Conservation (phyloP, 495 filamentous ascomycete genomes). For the Aspergillus ellipticus region DNA sequence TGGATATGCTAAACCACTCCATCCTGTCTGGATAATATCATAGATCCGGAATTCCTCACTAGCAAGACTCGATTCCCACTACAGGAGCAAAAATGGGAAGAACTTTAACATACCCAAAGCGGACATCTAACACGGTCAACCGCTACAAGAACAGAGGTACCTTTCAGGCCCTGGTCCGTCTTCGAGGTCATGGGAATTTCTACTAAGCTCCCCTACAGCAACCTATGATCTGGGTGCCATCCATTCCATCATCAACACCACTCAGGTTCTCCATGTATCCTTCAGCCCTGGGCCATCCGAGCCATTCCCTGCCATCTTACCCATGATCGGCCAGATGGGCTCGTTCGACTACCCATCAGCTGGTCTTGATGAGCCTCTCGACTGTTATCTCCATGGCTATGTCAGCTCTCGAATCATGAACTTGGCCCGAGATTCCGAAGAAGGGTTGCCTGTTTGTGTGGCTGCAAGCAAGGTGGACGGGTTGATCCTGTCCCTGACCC, state of each 20-base stretch:
- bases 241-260: constrained; percentile 74
- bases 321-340: constrained; percentile 86
- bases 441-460: constrained; percentile 61
- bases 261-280: constrained; percentile 77
- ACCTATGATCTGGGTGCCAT: constrained; percentile 73
- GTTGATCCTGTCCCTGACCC: constrained; percentile 70
- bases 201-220: constrained; percentile 40
- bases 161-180: neutral
- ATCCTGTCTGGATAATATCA: neutral
- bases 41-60: no score
- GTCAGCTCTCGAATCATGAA: constrained; percentile 77
- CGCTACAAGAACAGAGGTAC: constrained; percentile 65
- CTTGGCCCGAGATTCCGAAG: constrained; percentile 49
- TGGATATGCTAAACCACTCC: neutral
- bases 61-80: neutral
- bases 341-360: constrained; percentile 63
- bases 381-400: constrained; percentile 88
- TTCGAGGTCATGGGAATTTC: constrained; percentile 3
- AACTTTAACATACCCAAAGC: constrained; percentile 64
- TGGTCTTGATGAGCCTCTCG: constrained; percentile 59
- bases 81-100: constrained; percentile 34
- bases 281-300: constrained; percentile 61
- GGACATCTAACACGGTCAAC: constrained; percentile 65
- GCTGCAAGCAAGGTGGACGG: constrained; percentile 71
- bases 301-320: constrained; percentile 73